Percentiles rank a stretch among this genome's conserved stretches.
phyloP scores from a whole-genome alignment of 306 rosid species.

The Echinosophora koreensis region DNA sequence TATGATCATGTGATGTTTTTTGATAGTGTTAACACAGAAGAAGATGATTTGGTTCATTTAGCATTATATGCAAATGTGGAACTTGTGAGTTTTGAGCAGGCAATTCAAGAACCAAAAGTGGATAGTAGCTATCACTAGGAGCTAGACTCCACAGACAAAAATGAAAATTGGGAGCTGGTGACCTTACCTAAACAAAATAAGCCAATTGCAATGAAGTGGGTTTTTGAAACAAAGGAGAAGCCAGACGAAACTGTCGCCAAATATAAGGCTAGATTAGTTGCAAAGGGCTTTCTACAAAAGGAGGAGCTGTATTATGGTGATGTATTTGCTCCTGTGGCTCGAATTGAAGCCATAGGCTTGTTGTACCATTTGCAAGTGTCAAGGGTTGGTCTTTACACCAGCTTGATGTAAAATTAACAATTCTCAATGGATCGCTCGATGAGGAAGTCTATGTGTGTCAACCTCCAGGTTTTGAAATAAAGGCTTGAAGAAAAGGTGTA shows the following conservation, averaged over 20 bases:
- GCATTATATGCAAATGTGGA: not conserved
- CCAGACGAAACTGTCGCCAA: not conserved
- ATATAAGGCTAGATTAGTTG: not conserved
- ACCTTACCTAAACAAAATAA: not conserved
- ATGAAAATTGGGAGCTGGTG: not conserved
- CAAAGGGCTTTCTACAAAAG: not conserved
- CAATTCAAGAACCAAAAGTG: not conserved
- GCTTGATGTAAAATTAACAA: too few relatives aligned
- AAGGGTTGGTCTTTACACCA: too few relatives aligned
- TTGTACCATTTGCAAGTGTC: too few relatives aligned
- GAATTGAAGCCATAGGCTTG: too few relatives aligned
- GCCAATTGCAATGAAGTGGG: not conserved
- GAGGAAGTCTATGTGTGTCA: too few relatives aligned
- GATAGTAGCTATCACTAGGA: not conserved
- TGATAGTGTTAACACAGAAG: not conserved
- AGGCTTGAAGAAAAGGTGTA: too few relatives aligned
- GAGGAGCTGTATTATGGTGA: not conserved
- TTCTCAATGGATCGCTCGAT: too few relatives aligned
- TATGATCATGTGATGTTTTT: too few relatives aligned
- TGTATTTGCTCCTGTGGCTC: not conserved
- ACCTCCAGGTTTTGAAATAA: conserved; percentile 2
- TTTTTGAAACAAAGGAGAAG: not conserved
- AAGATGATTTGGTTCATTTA: not conserved
- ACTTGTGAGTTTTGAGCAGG: not conserved
- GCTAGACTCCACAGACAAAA: too few relatives aligned